Evolutionary conservation across 768 basidiomycete genomes (phyloP).

Genomic region (Hirschioporus abietinus): DNA sequence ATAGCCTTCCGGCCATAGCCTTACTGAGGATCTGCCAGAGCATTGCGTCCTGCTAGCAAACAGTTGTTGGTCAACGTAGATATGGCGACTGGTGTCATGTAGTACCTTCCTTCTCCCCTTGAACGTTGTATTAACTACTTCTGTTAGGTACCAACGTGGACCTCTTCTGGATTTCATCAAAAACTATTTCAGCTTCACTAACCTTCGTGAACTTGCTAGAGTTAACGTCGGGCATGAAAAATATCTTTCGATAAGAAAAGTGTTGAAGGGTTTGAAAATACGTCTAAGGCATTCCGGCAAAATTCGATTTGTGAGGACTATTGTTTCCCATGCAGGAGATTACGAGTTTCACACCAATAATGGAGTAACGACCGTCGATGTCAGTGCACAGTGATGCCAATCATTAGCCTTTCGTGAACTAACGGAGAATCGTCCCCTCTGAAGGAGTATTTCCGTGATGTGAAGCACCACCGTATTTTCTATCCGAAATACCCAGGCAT

Average conservation of each 20-base stretch:
- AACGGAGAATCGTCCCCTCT: neutral
- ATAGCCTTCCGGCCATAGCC: neutral
- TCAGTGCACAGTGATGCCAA: slow-evolving; percentile 17
- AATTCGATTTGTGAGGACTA: slow-evolving; percentile 27
- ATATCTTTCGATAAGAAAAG: slow-evolving; percentile 14
- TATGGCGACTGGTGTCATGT: slow-evolving; percentile 22
- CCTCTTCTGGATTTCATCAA: slow-evolving; percentile 7
- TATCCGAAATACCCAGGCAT: slow-evolving; percentile 37
- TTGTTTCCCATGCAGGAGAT: slow-evolving; percentile 31
- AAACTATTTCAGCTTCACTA: slow-evolving; percentile 1
- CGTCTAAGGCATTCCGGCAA: neutral
- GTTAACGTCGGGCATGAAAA: slow-evolving; percentile 24
- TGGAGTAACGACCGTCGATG: slow-evolving; percentile 33
- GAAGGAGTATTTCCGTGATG: slow-evolving; percentile 37
- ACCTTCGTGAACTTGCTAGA: slow-evolving; percentile 16
- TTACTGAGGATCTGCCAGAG: neutral
- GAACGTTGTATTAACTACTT: neutral
- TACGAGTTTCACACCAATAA: slow-evolving; percentile 36
- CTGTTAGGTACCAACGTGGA: slow-evolving; percentile 10
- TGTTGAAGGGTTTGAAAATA: slow-evolving; percentile 1
- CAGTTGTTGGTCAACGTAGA: slow-evolving; percentile 23
- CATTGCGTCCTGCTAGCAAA: slow-evolving; percentile 17
- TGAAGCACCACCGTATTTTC: slow-evolving; percentile 28
- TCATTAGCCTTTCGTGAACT: slow-evolving; percentile 5
- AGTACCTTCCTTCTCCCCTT: neutral